phyloP scores from a whole-genome alignment of 2,329 filamentous ascomycete genomes.

The Colletotrichum chlorophyti region DNA sequence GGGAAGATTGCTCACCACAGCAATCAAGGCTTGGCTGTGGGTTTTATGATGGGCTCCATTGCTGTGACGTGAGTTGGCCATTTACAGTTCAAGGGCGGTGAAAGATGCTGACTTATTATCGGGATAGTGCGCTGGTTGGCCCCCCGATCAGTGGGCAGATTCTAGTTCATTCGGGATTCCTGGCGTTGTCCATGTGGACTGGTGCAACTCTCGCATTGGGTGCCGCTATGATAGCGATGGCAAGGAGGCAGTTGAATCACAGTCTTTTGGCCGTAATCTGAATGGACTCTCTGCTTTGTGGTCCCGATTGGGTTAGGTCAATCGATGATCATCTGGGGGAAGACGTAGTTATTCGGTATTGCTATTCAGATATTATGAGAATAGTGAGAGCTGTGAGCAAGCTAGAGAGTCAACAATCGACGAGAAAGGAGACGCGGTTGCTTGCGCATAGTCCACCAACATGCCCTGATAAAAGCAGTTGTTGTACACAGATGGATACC shows the following conservation, averaged over 20 bases:
- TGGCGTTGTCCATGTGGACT: conserved; percentile 46
- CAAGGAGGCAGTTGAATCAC: conserved; percentile 12
- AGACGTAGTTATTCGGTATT: too few relatives aligned
- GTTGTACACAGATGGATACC: too few relatives aligned
- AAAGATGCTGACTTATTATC: background rate
- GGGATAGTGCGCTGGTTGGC: conserved; percentile 45
- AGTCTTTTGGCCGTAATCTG: background rate
- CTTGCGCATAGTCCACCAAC: too few relatives aligned
- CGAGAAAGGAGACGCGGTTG: too few relatives aligned
- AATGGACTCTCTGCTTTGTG: too few relatives aligned
- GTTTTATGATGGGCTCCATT: conserved; percentile 46
- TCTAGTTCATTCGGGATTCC: conserved; percentile 43
- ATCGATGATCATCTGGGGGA: too few relatives aligned
- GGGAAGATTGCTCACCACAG: conserved; percentile 45
- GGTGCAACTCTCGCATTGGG: conserved; percentile 42
- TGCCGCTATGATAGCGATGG: conserved; percentile 33
- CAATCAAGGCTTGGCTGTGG: conserved; percentile 49
- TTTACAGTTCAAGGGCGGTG: background rate
- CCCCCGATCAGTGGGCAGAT: conserved; percentile 49
- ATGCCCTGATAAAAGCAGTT: too few relatives aligned
- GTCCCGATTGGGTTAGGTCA: too few relatives aligned
- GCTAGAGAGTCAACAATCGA: too few relatives aligned
- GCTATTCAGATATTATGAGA: too few relatives aligned
- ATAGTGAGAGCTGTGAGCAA: too few relatives aligned
- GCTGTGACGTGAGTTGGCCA: conserved; percentile 46